A percentile compares a stretch with the other conserved stretches of the same genome.
phyloP scores from a whole-genome alignment of 257 asterid species.

The Orobanche coerulescens region DNA sequence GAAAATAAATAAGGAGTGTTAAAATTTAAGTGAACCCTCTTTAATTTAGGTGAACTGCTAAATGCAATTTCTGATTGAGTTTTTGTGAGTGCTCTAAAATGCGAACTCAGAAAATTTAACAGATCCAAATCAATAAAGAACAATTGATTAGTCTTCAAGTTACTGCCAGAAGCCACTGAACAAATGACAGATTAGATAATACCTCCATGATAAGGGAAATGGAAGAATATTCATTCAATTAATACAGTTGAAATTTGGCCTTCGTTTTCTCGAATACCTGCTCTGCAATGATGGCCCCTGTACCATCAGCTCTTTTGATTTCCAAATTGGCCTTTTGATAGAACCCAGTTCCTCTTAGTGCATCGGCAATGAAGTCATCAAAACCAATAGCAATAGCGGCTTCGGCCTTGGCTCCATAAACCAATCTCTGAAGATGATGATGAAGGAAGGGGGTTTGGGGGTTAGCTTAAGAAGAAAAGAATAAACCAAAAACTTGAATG shows the following conservation, averaged over 20 bases:
- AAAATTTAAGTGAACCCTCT: too few relatives aligned
- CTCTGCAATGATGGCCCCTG: slow-evolving; percentile 67
- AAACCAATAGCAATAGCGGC: slow-evolving; percentile 96
- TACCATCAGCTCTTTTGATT: slow-evolving; percentile 82
- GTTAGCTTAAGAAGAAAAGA: neutral
- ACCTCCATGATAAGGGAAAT: slow-evolving; percentile 19
- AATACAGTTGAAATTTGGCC: slow-evolving; percentile 69
- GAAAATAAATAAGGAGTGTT: too few relatives aligned
- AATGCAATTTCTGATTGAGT: too few relatives aligned
- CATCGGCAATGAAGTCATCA: slow-evolving; percentile 95
- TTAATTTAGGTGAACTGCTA: too few relatives aligned
- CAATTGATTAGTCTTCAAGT: slow-evolving; percentile 10
- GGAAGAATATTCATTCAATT: slow-evolving; percentile 29
- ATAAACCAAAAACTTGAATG: neutral
- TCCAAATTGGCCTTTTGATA: slow-evolving; percentile 85
- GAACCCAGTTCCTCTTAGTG: slow-evolving; percentile 86
- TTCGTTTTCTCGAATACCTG: slow-evolving; percentile 95
- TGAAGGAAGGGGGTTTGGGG: neutral
- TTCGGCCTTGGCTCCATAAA: slow-evolving; percentile 96
- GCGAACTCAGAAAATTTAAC: neutral
- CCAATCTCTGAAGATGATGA: slow-evolving; percentile 69
- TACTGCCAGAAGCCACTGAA: slow-evolving; percentile 4
- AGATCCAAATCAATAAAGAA: neutral
- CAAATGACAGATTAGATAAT: slow-evolving; percentile 1
- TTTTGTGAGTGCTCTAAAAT: too few relatives aligned